Evolutionary conservation across 179 eudicot genomes (phyloP).

Genomic region (Corrigiola litoralis): DNA sequence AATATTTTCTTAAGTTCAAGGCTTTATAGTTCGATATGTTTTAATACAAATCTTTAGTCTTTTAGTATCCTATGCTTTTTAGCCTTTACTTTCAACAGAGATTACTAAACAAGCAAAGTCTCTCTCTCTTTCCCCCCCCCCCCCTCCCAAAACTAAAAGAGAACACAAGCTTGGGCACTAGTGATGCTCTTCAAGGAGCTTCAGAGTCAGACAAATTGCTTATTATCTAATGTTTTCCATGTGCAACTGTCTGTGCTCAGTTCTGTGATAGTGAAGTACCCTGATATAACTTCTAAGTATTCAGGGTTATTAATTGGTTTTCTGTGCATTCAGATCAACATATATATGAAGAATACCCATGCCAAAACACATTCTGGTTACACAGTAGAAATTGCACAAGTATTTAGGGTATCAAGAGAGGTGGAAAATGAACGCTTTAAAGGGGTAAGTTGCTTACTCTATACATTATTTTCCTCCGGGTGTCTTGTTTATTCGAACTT

Average conservation of each 20-base stretch:
- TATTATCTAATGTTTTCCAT: background rate
- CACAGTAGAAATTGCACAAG: constrained; percentile 68
- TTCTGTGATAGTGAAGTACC: background rate
- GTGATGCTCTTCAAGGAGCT: background rate
- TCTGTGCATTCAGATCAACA: constrained; percentile 50
- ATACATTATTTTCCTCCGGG: background rate
- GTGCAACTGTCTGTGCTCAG: background rate
- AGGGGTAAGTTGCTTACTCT: constrained; percentile 43
- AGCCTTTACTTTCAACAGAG: too few relatives aligned
- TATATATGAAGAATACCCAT: constrained; percentile 83
- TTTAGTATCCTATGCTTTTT: background rate
- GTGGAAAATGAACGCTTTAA: constrained; percentile 65
- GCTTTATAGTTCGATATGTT: background rate
- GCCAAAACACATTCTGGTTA: constrained; percentile 86
- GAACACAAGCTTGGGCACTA: background rate
- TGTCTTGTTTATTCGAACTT: background rate
- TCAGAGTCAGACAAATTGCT: background rate
- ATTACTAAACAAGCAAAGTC: too few relatives aligned
- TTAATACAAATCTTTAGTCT: background rate
- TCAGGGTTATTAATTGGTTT: background rate
- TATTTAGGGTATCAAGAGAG: constrained; percentile 76
- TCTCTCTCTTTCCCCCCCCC: too few relatives aligned
- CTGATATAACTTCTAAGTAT: background rate
- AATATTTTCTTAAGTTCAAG: background rate
- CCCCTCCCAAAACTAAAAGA: background rate